A percentile compares a stretch with the other conserved stretches of the same genome.
These are phyloP conservation scores for Hyaloscypha finlandica DNA, from an alignment of 495 filamentous ascomycete genomes.

Conservation along the genomic window DNA sequence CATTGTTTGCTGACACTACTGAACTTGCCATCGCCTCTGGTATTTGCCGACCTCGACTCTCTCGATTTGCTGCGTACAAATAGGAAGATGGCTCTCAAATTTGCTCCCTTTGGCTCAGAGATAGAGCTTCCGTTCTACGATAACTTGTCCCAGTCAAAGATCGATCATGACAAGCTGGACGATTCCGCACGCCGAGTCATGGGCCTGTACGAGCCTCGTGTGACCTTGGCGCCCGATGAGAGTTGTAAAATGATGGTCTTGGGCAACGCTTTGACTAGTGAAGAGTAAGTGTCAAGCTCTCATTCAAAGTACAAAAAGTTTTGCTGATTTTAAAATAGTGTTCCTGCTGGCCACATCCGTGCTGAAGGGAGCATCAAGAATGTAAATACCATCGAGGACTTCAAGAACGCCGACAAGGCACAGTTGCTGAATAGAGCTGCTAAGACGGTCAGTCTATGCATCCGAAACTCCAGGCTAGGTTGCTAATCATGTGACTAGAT, in stretches of 20 bases:
- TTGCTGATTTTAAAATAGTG: constrained; percentile 48
- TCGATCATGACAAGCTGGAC: constrained; percentile 95
- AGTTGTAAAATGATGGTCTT: constrained; percentile 87
- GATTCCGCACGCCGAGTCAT: constrained; percentile 83
- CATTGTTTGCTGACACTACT: neutral
- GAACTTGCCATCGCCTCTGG: neutral
- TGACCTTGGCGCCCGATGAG: constrained; percentile 63
- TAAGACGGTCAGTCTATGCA: constrained; percentile 60
- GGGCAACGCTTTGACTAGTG: constrained; percentile 77
- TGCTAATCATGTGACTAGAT: constrained; percentile 55
- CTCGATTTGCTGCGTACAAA: neutral
- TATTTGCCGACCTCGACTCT: neutral
- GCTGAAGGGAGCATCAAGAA: constrained; percentile 95
- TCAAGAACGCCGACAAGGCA: constrained; percentile 71
- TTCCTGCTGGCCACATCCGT: constrained; percentile 69
- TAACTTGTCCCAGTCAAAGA: constrained; percentile 82
- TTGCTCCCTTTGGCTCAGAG: constrained; percentile 87
- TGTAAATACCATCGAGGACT: constrained; percentile 94
- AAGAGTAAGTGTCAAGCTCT: constrained; percentile 61
- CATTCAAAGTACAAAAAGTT: constrained; percentile 7
- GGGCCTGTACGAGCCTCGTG: constrained; percentile 86
- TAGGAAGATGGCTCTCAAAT: constrained; percentile 51
- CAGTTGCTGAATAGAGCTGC: constrained; percentile 73
- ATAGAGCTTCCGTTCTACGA: constrained; percentile 95
- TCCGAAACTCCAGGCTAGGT: neutral